These are phyloP conservation scores for Polytrichum formosum DNA, from an alignment of 225 moss, liverwort and hornwort species.

Conservation along the genomic window DNA sequence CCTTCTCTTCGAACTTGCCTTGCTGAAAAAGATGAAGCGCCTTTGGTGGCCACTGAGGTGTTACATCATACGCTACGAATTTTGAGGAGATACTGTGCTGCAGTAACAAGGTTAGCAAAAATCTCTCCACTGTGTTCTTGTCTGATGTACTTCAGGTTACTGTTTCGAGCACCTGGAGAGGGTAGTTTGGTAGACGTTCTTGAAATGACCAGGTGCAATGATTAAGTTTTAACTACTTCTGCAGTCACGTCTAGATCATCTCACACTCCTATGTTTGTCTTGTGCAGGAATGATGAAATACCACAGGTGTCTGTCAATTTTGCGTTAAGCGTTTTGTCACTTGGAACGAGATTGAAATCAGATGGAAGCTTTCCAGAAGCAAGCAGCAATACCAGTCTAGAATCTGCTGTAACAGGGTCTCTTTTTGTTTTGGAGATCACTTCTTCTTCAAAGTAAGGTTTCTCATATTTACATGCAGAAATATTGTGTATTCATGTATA, in stretches of 20 bases:
- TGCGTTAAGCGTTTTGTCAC: constrained; percentile 80
- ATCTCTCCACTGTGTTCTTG: no score
- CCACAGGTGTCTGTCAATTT: constrained; percentile 78
- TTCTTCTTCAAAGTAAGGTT: constrained; percentile 71
- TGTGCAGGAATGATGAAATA: constrained; percentile 72
- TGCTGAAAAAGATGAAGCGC: constrained; percentile 73
- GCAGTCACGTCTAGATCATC: no score
- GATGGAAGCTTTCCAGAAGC: constrained; percentile 59
- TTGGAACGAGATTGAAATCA: constrained; percentile 68
- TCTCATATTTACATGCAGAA: background rate
- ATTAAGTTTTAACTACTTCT: no score
- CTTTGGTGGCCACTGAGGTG: constrained; percentile 56
- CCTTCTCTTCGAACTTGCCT: constrained; percentile 79
- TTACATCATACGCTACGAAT: constrained; percentile 69
- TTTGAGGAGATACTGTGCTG: constrained; percentile 73
- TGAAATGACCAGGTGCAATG: no score
- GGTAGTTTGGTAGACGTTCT: no score
- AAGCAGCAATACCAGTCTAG: constrained; percentile 71
- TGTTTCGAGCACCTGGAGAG: no score
- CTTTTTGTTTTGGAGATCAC: constrained; percentile 80
- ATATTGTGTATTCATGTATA: background rate
- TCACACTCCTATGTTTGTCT: background rate
- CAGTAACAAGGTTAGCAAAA: constrained; percentile 59
- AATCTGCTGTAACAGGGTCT: constrained; percentile 88
- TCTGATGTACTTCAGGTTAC: no score